These are phyloP conservation scores for Pyrus bretschneideri DNA, from an alignment of 306 rosid genomes.

Conservation along the genomic window DNA sequence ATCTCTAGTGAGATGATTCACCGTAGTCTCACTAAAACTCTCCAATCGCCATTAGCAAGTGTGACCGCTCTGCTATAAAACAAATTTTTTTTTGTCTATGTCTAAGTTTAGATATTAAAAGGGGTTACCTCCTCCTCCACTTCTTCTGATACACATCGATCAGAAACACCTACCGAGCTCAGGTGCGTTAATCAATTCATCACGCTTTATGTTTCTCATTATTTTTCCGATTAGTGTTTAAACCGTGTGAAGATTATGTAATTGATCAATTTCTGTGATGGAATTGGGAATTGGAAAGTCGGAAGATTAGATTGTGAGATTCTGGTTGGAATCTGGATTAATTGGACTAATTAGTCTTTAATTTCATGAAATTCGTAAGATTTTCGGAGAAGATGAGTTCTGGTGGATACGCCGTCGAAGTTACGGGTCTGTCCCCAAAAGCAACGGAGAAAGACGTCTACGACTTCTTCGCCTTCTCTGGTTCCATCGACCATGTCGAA, in stretches of 20 bases:
- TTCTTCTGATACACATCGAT: background rate
- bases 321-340: background rate
- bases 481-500: slow-evolving; percentile 60
- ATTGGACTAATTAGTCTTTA: background rate
- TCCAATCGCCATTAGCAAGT: no score
- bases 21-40: no score
- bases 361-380: background rate
- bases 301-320: background rate
- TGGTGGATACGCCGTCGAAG: slow-evolving; percentile 64
- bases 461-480: slow-evolving; percentile 78
- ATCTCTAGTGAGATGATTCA: no score
- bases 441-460: slow-evolving; percentile 65
- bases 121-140: background rate
- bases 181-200: background rate
- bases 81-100: no score
- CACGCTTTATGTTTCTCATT: background rate
- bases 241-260: background rate
- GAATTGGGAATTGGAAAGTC: background rate
- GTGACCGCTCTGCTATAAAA: no score
- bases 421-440: slow-evolving; percentile 68
- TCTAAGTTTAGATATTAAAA: no score
- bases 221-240: background rate
- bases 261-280: background rate
- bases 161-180: background rate
- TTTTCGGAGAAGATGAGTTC: slow-evolving; percentile 28